Base-by-base conservation (phyloP, 1,284 basidiomycete species). In the Gomphus sp. region DNA sequence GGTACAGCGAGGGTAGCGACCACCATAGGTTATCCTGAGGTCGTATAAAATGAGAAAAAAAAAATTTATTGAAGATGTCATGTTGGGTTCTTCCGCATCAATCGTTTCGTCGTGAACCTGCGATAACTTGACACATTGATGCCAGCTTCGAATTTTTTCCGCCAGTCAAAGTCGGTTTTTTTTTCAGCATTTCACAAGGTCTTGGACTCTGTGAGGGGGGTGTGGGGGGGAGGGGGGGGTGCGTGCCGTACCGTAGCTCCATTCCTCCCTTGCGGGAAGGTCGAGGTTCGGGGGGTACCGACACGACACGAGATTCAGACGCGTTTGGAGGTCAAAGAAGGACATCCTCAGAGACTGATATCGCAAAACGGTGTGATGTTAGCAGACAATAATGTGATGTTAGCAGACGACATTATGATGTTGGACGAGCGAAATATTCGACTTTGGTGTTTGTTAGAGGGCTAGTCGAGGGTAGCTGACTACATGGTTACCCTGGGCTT, bases 71-170 rank as follows among this genome's bases (percentile, higher is more conserved):
- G 22, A 51, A 44, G 18, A 31, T 31, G 39, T 48, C 56, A 39
- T 57, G 56, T 14, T 1, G 22, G 45, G 34, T 8, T 16, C 28
- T 33, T 36, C 56, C 31, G 48, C 49, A 22, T 57, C 49, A 22
- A 57, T 43, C 10, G 37, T 14, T 22, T 22, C 28, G 48, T 52
- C 1, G 56, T 57, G 48, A 50, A 57, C 45, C 45, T 57, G 56
- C 3, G 56, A 48, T 16, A 51, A n/a, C 33, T 51, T 34, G 25
- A 48, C 31, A 39, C 22, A 22, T 57, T 57, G 47, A 52, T 52
- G 34, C 52, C 48, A 22, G 45, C 48, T 43, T 57, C 56, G 7
- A 43, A 43, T 43, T 22, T 22, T 22, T 22, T 22, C 22, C 16
- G 12, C 41, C 41, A n/a, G 12, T 16, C n/a, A 43, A 43, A 43